Evolutionary conservation across 2,329 filamentous ascomycete genomes (phyloP).

Genomic region (Spiromastix sp.): DNA sequence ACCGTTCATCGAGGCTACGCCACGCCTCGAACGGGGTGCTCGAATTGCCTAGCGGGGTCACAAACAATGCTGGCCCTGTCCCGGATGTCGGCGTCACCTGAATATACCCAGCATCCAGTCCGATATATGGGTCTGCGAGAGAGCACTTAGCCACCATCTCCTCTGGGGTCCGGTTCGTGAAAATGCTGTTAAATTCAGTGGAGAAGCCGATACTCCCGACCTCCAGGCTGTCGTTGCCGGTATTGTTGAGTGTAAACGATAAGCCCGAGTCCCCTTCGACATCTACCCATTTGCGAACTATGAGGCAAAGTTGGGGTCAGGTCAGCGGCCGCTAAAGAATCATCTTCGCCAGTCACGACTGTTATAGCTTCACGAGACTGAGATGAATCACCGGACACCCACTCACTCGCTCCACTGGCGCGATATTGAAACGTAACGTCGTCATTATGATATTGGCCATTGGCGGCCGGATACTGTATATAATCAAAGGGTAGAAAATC

Average conservation of each 20-base stretch:
- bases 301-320: slow-evolving; percentile 34
- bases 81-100: slow-evolving; percentile 44
- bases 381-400: slow-evolving; percentile 41
- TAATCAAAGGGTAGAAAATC: slow-evolving; percentile 48
- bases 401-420: slow-evolving; percentile 24
- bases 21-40: slow-evolving; percentile 47
- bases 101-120: slow-evolving; percentile 48
- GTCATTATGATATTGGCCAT: slow-evolving; percentile 49
- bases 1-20: slow-evolving; percentile 40
- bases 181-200: slow-evolving; percentile 53
- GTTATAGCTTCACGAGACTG: slow-evolving; percentile 26
- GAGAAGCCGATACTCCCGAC: slow-evolving; percentile 50
- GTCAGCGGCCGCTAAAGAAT: slow-evolving; percentile 30
- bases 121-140: slow-evolving; percentile 51
- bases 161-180: slow-evolving; percentile 39
- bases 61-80: slow-evolving; percentile 42
- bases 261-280: slow-evolving; percentile 41
- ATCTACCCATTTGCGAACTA: slow-evolving; percentile 45
- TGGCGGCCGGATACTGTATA: slow-evolving; percentile 36
- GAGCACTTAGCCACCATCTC: slow-evolving; percentile 44
- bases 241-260: slow-evolving; percentile 42
- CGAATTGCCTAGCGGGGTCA: slow-evolving; percentile 43
- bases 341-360: slow-evolving; percentile 20
- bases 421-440: slow-evolving; percentile 49
- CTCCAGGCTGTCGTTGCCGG: slow-evolving; percentile 33